Evolutionary conservation across 2,329 filamentous ascomycete genomes (phyloP), one percentile per base, ranked within the genome.

Genomic region (Teratosphaeria gauchensis): DNA sequence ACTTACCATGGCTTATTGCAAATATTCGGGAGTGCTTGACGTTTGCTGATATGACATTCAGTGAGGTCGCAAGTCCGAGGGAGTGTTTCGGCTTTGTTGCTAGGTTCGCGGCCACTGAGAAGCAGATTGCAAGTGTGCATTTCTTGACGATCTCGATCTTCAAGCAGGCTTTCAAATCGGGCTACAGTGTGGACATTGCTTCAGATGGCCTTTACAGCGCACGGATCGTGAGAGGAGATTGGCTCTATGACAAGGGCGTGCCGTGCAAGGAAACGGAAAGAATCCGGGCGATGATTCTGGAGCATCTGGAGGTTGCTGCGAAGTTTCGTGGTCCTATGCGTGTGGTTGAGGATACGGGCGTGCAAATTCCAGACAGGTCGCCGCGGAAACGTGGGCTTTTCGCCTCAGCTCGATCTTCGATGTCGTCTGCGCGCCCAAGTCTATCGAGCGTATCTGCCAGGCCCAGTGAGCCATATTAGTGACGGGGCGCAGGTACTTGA

Each of bases 91-190:
- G 58, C 32, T 65, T 66, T 56, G 28, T 57, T 14, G 63, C 57
- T 9, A 48, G 62, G 2, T 66, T 65, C 33, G 33, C 48, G 5
- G 52, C 51, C 35, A 24, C 56, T 53, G n/a, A 56, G 57, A 31
- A 56, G 53, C n/a, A 56, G 32, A 56, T 67, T 11, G 63, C 65
- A 1, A 66, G 61, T 7, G 61, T 54, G 21, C 55, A 65, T 33
- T 68, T 65, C 57, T 65, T 68, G 56, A 57, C 63, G 28, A 61
- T 68, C 19, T 42, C 60, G 7, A 19, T 48, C 42, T 48, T 48
- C 42, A 48, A n/a, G n/a, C 42, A 48, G 19, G n/a, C 42, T 48
- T 48, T 48, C 42, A 48, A 48, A 16, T 21, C 16, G 5, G 42
- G 42, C 6, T 48, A 19, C 19, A n/a, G 42, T 5, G 42, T 48